Base-by-base conservation (phyloP, 805 yeast species). In the Candida golubevii region DNA sequence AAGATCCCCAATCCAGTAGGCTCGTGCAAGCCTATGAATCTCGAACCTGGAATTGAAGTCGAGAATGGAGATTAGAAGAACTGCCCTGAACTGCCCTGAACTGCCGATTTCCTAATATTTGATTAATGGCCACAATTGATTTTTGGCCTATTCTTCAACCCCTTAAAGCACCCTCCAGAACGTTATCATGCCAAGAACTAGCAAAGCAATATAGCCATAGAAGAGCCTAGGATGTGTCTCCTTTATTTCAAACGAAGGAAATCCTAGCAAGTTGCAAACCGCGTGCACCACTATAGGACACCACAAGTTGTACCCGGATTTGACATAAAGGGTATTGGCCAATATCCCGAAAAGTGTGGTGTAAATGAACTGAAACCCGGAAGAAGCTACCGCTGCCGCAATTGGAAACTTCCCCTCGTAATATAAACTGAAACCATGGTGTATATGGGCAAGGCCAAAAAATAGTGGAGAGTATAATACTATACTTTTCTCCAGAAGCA, bases 401-500 rank as follows among this genome's bases (percentile, higher is more conserved):
- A 43, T 11, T 2, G 67, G 58, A 6, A 55, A 35, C 1, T 60
- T 8, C 55, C 61, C 42, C 44, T 47, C 33, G 48, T 49, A 30
- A 47, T 69, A 69, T 36, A 75, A 51, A 43, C 78, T 82, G 49
- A 69, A 69, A 2, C 78, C 88, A 59, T 88, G 95, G 57, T 88
- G 91, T 18, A 84, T 39, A 62, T 88, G 96, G 0, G 95, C 93
- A 26, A 83, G 54, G 1, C 90, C 89, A 66, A 88, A 88, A 44
- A 80, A 70, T 7, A 79, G 54, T 1, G 95, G 93, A 38, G 51
- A 40, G 36, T 42, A 46, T 18, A 29, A 18, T 31, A 48, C 34
- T 8, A 51, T 36, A 13, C 27, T 34, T 6, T 11, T 18, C 13
- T 39, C 37, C 36, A 42, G 42, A 6, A 38, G 34, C 8, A 28